Evolutionary conservation across 179 eudicot genomes (phyloP).

Genomic region (Sideroxylon spinosum): DNA sequence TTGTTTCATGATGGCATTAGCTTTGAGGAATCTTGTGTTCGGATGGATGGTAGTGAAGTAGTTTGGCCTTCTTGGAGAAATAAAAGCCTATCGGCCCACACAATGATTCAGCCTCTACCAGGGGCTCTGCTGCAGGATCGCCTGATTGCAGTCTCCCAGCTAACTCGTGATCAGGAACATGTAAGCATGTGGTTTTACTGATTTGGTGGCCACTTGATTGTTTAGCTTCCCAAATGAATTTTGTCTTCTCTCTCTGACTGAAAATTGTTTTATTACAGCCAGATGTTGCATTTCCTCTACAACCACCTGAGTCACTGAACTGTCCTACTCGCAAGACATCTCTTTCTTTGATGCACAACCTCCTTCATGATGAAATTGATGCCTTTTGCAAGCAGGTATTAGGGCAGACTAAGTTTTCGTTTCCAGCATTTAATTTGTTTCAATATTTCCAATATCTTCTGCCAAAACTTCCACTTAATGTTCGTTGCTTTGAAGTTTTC

Average conservation of each 20-base stretch:
- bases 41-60: slow-evolving; percentile 82
- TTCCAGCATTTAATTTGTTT: neutral
- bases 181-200: slow-evolving; percentile 35
- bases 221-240: neutral
- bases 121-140: slow-evolving; percentile 87
- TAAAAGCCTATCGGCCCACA: slow-evolving; percentile 59
- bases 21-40: slow-evolving; percentile 72
- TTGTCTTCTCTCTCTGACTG: slow-evolving; percentile 7
- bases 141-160: slow-evolving; percentile 79
- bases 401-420: neutral
- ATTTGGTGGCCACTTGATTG: slow-evolving; percentile 16
- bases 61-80: slow-evolving; percentile 94
- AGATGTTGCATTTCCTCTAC: slow-evolving; percentile 75
- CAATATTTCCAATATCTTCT: slow-evolving; percentile 6
- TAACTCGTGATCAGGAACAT: slow-evolving; percentile 94
- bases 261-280: slow-evolving; percentile 50
- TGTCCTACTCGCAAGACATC: slow-evolving; percentile 51
- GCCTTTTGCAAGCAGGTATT: slow-evolving; percentile 86
- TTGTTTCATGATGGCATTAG: slow-evolving; percentile 70
- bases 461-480: neutral
- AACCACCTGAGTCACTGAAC: slow-evolving; percentile 64
- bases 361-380: slow-evolving; percentile 89
- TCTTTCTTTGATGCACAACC: slow-evolving; percentile 59
- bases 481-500: slow-evolving; percentile 5
- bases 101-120: slow-evolving; percentile 66